A percentile compares a stretch with the other conserved stretches of the same genome.
phyloP scores from a whole-genome alignment of 108 stramenopile species.

The Cyclotella kingstonii region DNA sequence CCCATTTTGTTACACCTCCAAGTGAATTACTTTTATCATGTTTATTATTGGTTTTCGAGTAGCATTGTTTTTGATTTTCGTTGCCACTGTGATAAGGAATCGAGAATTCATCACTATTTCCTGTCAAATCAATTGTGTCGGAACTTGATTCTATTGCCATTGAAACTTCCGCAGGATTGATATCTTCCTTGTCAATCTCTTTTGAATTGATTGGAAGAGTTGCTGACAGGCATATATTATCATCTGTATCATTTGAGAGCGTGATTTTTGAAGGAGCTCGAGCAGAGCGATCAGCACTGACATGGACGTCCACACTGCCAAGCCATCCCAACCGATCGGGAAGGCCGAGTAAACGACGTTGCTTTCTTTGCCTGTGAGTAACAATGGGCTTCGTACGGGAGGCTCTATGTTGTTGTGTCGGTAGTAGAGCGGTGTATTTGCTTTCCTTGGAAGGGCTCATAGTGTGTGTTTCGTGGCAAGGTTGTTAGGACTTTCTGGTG shows the following conservation, averaged over 20 bases:
- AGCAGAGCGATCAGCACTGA: neutral
- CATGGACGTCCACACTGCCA: too few relatives aligned
- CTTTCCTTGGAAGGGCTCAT: too few relatives aligned
- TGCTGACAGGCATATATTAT: neutral
- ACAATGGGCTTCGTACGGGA: neutral
- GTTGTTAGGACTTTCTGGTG: too few relatives aligned
- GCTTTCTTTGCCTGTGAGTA: conserved; percentile 4
- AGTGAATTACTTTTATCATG: neutral
- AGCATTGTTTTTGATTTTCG: too few relatives aligned
- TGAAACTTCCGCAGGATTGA: neutral
- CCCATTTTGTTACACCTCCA: conserved; percentile 8
- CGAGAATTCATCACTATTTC: neutral
- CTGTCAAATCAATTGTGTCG: conserved; percentile 1
- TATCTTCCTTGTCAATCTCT: too few relatives aligned
- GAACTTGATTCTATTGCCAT: neutral
- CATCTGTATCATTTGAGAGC: conserved; percentile 4
- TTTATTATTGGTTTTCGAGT: neutral
- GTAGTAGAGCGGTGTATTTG: neutral
- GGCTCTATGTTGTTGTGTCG: neutral
- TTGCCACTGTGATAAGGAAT: neutral
- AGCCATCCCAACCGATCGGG: conserved; percentile 38
- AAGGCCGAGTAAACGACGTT: neutral
- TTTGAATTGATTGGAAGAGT: neutral
- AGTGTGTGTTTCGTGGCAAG: too few relatives aligned
- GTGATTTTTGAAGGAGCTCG: neutral